Evolutionary conservation across 441 rosid species (phyloP).

Genomic region (Corymbia calophylla): DNA sequence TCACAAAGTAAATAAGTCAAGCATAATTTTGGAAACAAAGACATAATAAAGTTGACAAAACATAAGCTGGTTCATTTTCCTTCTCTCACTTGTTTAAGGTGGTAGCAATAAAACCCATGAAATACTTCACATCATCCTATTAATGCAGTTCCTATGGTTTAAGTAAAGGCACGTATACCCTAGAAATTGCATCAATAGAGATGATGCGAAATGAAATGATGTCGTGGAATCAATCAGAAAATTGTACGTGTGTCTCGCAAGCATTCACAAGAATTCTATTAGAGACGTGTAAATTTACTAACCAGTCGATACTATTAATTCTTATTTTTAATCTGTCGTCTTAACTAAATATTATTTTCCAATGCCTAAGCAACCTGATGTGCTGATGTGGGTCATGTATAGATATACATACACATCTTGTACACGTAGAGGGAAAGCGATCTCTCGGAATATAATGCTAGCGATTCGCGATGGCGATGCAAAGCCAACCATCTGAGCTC

Average conservation of each 20-base stretch:
- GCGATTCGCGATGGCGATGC: slow-evolving; percentile 16
- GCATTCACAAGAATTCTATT: not conserved
- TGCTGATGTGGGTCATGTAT: not conserved
- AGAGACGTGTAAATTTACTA: not conserved
- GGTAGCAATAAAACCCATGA: not conserved
- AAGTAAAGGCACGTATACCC: not conserved
- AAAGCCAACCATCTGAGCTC: slow-evolving; percentile 17
- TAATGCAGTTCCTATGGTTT: not conserved
- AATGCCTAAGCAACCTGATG: not conserved
- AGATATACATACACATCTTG: not conserved
- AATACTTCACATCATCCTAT: not conserved
- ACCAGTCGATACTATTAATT: not conserved
- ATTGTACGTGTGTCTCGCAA: not conserved
- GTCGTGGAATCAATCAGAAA: not conserved
- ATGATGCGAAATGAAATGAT: not conserved
- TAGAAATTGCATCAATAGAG: not conserved
- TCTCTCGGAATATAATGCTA: not conserved
- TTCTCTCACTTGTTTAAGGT: not conserved
- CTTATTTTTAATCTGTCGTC: not conserved
- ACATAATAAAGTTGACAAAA: not conserved
- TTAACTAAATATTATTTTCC: not conserved
- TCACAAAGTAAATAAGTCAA: not conserved
- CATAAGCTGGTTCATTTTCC: not conserved
- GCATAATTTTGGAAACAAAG: not conserved
- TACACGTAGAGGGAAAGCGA: slow-evolving; percentile 15